These are phyloP conservation scores for Euphorbia peplus DNA, from an alignment of 345 rosid species.

Conservation along the genomic window DNA sequence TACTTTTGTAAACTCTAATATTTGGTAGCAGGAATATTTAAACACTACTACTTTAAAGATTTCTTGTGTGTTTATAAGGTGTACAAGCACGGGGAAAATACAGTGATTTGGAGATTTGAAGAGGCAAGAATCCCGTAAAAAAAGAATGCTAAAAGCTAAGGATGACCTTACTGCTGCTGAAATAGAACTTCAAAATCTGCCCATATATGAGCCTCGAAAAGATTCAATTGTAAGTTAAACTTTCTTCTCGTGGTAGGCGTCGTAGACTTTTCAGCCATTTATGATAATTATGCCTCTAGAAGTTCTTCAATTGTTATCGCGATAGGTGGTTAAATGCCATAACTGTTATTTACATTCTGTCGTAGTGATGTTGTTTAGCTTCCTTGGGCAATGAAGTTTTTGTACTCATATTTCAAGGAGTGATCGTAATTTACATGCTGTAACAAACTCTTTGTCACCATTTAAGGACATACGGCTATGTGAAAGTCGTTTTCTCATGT, in stretches of 20 bases:
- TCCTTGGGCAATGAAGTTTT: conserved; percentile 4
- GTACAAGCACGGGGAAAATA: conserved; percentile 64
- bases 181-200: conserved; percentile 56
- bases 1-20: background rate
- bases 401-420: background rate
- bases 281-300: background rate
- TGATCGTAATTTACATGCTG: too few relatives aligned
- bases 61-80: conserved; percentile 33
- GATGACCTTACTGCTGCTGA: conserved; percentile 71
- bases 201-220: conserved; percentile 56
- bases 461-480: too few relatives aligned
- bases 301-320: background rate
- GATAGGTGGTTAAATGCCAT: background rate
- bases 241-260: background rate
- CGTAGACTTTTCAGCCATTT: background rate
- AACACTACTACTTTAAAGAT: conserved; percentile 10
- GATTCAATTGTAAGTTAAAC: conserved; percentile 50
- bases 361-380: background rate
- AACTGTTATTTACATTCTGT: background rate
- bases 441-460: conserved; percentile 4
- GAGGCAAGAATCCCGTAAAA: conserved; percentile 64
- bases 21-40: conserved; percentile 2
- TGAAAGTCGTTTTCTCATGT: too few relatives aligned
- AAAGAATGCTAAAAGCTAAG: conserved; percentile 64
- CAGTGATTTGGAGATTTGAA: conserved; percentile 68